These are phyloP conservation scores for Cyberlindnera xylosilytica DNA, from an alignment of 805 yeast species.

Conservation along the genomic window DNA sequence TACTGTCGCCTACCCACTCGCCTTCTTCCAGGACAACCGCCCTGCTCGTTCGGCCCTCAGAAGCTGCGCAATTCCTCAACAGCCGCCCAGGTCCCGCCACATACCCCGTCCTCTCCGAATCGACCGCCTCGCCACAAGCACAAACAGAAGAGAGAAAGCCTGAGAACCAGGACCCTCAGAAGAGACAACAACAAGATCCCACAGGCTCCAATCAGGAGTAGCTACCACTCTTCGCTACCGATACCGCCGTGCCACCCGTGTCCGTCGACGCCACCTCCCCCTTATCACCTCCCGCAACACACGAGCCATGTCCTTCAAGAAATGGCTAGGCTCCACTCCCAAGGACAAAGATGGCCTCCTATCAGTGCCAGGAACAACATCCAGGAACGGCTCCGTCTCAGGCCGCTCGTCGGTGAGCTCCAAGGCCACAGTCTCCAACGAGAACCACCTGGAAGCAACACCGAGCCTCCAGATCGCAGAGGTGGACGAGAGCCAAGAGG, in stretches of 20 bases:
- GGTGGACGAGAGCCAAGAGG: background rate
- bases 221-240: background rate
- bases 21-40: too few species aligned
- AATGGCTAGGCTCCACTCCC: conserved; percentile 17
- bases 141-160: too few species aligned
- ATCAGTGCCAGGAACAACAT: background rate
- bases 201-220: background rate
- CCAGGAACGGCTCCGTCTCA: conserved; percentile 3
- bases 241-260: background rate
- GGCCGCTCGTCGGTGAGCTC: conserved; percentile 9
- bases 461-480: conserved; percentile 1
- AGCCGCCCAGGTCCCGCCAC: background rate
- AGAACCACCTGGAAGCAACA: conserved; percentile 1
- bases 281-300: background rate
- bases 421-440: background rate
- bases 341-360: conserved; percentile 9
- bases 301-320: conserved; percentile 20
- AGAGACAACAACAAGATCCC: background rate
- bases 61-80: background rate
- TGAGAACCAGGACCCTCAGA: too few species aligned
- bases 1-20: too few species aligned
- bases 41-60: too few species aligned
- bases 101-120: background rate
- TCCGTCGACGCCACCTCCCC: background rate
- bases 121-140: too few species aligned